These are phyloP conservation scores for Chaetomiaceae sp. DNA, from an alignment of 2,329 filamentous ascomycete genomes.

Conservation along the genomic window DNA sequence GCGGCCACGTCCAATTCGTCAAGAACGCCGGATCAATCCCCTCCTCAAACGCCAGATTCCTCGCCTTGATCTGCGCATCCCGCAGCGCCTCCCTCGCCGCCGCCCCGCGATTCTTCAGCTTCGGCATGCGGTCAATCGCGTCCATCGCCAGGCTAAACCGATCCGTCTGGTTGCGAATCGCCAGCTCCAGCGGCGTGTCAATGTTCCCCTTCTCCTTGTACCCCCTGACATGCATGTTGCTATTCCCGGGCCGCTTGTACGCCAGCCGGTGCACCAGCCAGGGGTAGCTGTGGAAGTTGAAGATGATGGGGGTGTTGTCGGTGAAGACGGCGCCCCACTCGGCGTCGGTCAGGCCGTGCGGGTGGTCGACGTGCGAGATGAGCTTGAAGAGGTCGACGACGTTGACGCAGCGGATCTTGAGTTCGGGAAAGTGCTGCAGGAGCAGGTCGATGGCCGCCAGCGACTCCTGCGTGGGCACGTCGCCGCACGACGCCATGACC, in stretches of 20 bases:
- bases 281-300: constrained; percentile 82
- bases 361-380: constrained; percentile 64
- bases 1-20: constrained; percentile 65
- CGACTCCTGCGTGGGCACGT: constrained; percentile 69
- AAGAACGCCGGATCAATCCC: constrained; percentile 66
- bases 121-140: constrained; percentile 63
- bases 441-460: constrained; percentile 71
- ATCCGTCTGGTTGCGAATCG: constrained; percentile 73
- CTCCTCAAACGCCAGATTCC: constrained; percentile 62
- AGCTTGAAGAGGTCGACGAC: constrained; percentile 78
- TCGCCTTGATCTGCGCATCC: constrained; percentile 60
- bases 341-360: constrained; percentile 63
- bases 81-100: constrained; percentile 59
- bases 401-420: constrained; percentile 77
- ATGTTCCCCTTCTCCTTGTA: constrained; percentile 84
- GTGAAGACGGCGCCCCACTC: constrained; percentile 71
- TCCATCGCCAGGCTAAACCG: constrained; percentile 73
- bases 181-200: constrained; percentile 73
- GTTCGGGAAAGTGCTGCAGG: constrained; percentile 63
- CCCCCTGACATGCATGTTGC: constrained; percentile 65
- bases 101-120: constrained; percentile 59
- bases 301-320: constrained; percentile 65
- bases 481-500: constrained; percentile 72
- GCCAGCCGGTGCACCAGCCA: constrained; percentile 74
- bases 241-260: constrained; percentile 66